Evolutionary conservation across 129 eudicot species (phyloP).

Genomic region (Flaveria linearis): DNA sequence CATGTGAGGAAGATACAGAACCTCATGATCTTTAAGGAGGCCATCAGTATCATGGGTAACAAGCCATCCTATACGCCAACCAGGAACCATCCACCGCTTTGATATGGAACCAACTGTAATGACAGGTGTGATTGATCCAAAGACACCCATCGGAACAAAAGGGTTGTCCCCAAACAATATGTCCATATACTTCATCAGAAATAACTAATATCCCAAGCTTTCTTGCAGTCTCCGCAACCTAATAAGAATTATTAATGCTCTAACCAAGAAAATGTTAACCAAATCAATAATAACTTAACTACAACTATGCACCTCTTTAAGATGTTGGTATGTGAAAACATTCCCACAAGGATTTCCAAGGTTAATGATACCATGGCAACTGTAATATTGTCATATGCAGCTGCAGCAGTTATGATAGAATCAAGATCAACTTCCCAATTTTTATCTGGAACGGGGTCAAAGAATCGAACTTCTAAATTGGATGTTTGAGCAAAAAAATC

Average conservation of each 20-base stretch:
- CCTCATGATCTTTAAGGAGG: slow-evolving; percentile 55
- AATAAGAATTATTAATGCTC: neutral
- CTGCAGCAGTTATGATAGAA: too few species aligned
- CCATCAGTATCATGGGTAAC: slow-evolving; percentile 59
- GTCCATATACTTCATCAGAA: too few species aligned
- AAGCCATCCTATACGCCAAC: slow-evolving; percentile 84
- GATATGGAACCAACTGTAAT: slow-evolving; percentile 71
- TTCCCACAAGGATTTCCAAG: too few species aligned
- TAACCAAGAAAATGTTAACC: neutral
- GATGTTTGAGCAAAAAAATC: too few species aligned
- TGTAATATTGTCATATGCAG: too few species aligned
- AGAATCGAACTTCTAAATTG: too few species aligned
- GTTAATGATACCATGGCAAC: too few species aligned
- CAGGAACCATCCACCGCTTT: slow-evolving; percentile 76
- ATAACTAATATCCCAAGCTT: too few species aligned
- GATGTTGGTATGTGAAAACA: neutral
- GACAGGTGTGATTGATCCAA: slow-evolving; percentile 58
- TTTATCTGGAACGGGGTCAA: too few species aligned
- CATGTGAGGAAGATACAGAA: slow-evolving; percentile 29
- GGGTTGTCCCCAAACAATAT: slow-evolving; percentile 51
- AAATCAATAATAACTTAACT: neutral
- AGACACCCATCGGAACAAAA: slow-evolving; percentile 75
- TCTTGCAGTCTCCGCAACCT: too few species aligned
- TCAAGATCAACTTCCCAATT: too few species aligned
- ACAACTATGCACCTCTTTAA: slow-evolving; percentile 52